Percentiles rank a stretch among this genome's conserved stretches.
phyloP scores from a whole-genome alignment of 305 asterid genomes.

The Fraxinus baroniana region DNA sequence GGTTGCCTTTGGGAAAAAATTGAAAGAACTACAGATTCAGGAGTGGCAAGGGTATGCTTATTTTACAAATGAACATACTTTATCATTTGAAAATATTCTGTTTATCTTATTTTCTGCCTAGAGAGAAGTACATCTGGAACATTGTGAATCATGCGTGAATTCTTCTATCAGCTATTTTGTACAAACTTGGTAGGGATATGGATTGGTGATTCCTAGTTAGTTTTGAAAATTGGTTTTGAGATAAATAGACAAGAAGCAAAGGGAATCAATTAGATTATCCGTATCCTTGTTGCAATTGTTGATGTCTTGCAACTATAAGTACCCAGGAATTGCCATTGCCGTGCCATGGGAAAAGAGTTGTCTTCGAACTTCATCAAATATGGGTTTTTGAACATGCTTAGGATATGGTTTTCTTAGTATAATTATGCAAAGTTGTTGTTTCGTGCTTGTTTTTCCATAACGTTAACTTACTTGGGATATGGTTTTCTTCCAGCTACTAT shows the following conservation, averaged over 20 bases:
- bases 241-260: neutral
- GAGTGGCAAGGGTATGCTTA: constrained; percentile 70
- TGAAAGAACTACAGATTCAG: constrained; percentile 56
- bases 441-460: neutral
- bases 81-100: neutral
- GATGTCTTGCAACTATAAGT: neutral
- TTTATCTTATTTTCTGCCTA: neutral
- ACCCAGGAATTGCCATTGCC: neutral
- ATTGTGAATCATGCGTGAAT: neutral
- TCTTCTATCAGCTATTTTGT: neutral
- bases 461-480: neutral
- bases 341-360: neutral
- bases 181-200: neutral
- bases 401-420: neutral
- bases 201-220: neutral
- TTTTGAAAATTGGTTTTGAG: neutral
- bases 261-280: neutral
- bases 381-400: neutral
- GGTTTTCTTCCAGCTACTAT: constrained; percentile 47
- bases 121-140: neutral
- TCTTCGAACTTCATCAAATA: neutral
- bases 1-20: constrained; percentile 75
- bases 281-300: neutral
- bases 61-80: neutral
- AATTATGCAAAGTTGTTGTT: neutral